A percentile compares a stretch with the other conserved stretches of the same genome.
Evolutionary conservation across 345 rosid genomes (phyloP).

Genomic region (Syzygium aromaticum): DNA sequence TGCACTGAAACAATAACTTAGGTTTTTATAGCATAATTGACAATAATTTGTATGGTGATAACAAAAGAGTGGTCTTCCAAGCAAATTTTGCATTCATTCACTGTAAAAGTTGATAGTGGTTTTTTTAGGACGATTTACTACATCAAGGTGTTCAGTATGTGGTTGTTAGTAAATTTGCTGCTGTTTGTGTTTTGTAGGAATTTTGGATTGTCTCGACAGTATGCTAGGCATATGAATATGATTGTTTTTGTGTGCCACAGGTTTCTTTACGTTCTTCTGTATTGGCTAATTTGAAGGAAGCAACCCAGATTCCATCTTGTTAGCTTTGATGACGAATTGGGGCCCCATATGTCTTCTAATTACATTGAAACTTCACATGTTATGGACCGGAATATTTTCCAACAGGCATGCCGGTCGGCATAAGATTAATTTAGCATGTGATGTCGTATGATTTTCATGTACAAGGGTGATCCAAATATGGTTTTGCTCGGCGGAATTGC

Average conservation of each 20-base stretch:
- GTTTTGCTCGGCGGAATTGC: not conserved
- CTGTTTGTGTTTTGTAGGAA: not conserved
- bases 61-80: not conserved
- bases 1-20: not conserved
- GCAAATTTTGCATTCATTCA: not conserved
- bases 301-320: not conserved
- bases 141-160: not conserved
- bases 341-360: not conserved
- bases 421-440: not conserved
- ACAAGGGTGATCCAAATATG: not conserved
- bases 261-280: not conserved
- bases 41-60: not conserved
- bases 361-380: not conserved
- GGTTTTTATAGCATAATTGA: not conserved
- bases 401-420: not conserved
- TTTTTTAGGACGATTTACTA: not conserved
- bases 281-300: not conserved
- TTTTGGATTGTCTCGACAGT: not conserved
- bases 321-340: not conserved
- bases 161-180: not conserved
- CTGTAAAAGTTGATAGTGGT: not conserved
- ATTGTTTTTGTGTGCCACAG: not conserved
- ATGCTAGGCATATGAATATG: not conserved
- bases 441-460: not conserved
- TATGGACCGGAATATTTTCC: not conserved